phyloP scores from a whole-genome alignment of 2,329 filamentous ascomycete genomes.

The Trichophyton mentagrophytes region DNA sequence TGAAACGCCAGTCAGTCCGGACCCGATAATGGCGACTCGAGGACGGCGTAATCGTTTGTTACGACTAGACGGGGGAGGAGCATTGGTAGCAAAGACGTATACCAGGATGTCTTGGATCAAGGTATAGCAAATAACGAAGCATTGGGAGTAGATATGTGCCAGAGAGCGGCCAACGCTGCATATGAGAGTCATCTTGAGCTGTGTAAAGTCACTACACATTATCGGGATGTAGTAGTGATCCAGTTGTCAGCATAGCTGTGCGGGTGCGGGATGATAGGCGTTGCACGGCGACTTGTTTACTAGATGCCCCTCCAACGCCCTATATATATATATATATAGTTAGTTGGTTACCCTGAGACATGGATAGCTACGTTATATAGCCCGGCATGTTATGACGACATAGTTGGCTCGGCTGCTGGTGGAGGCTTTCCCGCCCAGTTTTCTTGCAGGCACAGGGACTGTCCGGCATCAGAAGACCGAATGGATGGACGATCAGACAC shows the following conservation, averaged over 20 bases:
- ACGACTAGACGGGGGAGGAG: constrained; percentile 45
- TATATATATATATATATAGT: neutral
- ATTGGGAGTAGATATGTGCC: neutral
- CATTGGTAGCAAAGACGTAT: constrained; percentile 54
- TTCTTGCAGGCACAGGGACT: neutral
- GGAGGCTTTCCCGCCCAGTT: neutral
- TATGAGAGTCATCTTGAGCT: neutral
- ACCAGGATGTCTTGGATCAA: constrained; percentile 52
- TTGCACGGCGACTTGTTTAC: too few relatives aligned
- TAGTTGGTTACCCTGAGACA: neutral
- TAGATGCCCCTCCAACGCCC: neutral
- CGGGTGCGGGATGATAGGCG: neutral
- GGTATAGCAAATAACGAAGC: constrained; percentile 49
- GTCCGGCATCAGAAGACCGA: too few relatives aligned
- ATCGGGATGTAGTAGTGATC: neutral
- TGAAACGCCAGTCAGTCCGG: constrained; percentile 62
- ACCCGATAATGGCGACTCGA: constrained; percentile 56
- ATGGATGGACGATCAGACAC: too few relatives aligned
- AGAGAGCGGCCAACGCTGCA: neutral
- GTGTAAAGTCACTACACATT: neutral
- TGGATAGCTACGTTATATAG: neutral
- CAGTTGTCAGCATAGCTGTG: neutral
- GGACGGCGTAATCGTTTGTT: constrained; percentile 43
- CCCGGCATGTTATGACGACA: neutral
- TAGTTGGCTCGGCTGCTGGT: neutral